A percentile compares a stretch with the other conserved stretches of the same genome.
These are phyloP conservation scores for Coffea humblotiana DNA, from an alignment of 305 asterid genomes.

Conservation along the genomic window DNA sequence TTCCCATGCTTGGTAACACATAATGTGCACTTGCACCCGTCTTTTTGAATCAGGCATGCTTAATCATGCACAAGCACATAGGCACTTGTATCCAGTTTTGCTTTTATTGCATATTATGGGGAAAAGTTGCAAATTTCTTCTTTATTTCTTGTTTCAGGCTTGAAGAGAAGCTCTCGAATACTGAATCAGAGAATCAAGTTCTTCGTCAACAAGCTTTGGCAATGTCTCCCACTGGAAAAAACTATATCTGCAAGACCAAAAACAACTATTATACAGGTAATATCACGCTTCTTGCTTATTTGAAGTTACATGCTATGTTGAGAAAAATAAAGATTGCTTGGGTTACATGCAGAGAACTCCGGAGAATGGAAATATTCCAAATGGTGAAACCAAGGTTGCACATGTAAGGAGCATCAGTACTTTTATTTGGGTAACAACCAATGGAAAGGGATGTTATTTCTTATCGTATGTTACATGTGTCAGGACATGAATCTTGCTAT, in stretches of 20 bases:
- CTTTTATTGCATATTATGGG: not conserved
- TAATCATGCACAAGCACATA: not conserved
- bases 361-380: slow-evolving; percentile 68
- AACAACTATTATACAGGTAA: slow-evolving; percentile 72
- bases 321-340: slow-evolving; percentile 32
- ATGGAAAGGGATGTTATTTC: slow-evolving; percentile 11
- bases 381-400: slow-evolving; percentile 65
- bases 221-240: slow-evolving; percentile 96
- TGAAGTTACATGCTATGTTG: slow-evolving; percentile 15
- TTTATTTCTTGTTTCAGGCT: slow-evolving; percentile 51
- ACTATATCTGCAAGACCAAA: slow-evolving; percentile 75
- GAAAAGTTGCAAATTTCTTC: not conserved
- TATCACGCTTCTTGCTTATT: slow-evolving; percentile 17
- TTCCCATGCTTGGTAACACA: not conserved
- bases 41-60: not conserved
- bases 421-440: not conserved
- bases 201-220: slow-evolving; percentile 97
- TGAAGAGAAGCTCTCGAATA: slow-evolving; percentile 92
- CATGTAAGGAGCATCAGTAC: slow-evolving; percentile 43
- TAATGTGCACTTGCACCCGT: not conserved
- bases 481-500: slow-evolving; percentile 62
- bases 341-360: slow-evolving; percentile 78
- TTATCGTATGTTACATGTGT: slow-evolving; percentile 31
- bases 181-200: slow-evolving; percentile 97
- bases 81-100: not conserved